Base-by-base conservation (phyloP, 2,329 filamentous ascomycete genomes). In the Furcasterigmium furcatum region DNA sequence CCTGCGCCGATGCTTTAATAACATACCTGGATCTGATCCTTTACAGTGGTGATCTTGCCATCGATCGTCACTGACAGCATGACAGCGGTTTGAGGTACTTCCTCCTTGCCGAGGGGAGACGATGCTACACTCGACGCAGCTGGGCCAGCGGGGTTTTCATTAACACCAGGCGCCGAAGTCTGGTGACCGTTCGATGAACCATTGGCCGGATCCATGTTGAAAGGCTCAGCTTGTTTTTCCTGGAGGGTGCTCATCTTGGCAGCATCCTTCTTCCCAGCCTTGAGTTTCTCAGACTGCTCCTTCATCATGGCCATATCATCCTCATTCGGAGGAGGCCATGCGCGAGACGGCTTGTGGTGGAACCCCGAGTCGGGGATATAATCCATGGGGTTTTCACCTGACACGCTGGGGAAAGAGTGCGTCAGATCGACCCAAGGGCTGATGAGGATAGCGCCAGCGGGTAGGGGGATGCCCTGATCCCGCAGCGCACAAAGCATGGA, bases 381-480 rank as follows among this genome's bases (percentile, higher is more conserved):
- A 61, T 99, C 94, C 42, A 89, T 67, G 1, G 81, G 79, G 41
- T 80, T 83, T 34, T 90, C 81, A 5, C 74, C 79, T 3, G 81
- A 78, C n/a, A 96, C 79, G 53, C 91, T 96, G 0, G 94, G 94
- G 52, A 97, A 97, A 0, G 91, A 96, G 62, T 97, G 92, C 1
- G 90, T 95, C 44, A 97, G 70, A 62, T 99, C 94, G 9, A 92
- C 91, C 94, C 94, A 99, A 1, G 94, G 94, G 41, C 90, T 96
- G 43, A 97, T 88, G 34, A 97, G 73, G 38, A 97, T 84, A 5
- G 87, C 91, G 2, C 94, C 94, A 2, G 94, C 91, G 1, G 94
- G 94, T 21, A 96, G 66, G 6, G 92, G 87, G 13, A 96, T 72
- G 0, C 84, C 86, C 60, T 87, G 86, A 59, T 97, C 91, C 51